phyloP scores from a whole-genome alignment of 768 basidiomycete species.

The Xerocomellus intermedius region DNA sequence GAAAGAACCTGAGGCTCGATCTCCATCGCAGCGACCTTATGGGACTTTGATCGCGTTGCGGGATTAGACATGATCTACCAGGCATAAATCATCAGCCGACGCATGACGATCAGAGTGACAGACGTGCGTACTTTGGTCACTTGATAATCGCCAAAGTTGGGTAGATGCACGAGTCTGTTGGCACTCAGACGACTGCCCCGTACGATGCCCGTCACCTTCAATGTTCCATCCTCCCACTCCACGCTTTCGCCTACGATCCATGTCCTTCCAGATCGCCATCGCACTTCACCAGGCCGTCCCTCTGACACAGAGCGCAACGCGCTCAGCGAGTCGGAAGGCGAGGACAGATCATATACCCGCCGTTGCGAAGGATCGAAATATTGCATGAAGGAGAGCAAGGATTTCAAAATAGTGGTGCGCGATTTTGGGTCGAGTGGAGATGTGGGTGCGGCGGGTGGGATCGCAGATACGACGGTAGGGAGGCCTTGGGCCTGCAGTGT shows the following conservation, averaged over 20 bases:
- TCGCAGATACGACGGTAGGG: constrained; percentile 75
- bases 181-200: constrained; percentile 76
- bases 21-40: constrained; percentile 54
- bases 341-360: constrained; percentile 71
- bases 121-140: constrained; percentile 61
- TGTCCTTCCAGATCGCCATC: constrained; percentile 80
- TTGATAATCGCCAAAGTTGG: constrained; percentile 86
- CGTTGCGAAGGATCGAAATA: constrained; percentile 89
- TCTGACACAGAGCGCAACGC: constrained; percentile 80
- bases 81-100: not conserved
- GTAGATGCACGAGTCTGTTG: constrained; percentile 84
- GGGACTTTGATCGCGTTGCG: constrained; percentile 33
- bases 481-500: constrained; percentile 89
- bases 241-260: constrained; percentile 73
- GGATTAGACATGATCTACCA: constrained; percentile 71
- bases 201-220: constrained; percentile 81
- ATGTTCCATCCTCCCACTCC: constrained; percentile 58
- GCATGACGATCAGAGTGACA: not conserved
- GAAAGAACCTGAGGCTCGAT: constrained; percentile 61
- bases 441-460: constrained; percentile 51
- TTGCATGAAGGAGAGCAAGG: constrained; percentile 88
- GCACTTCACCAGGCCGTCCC: constrained; percentile 73
- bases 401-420: constrained; percentile 71
- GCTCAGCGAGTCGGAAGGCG: constrained; percentile 62
- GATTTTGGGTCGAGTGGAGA: constrained; percentile 56